These are phyloP conservation scores for Cicer bijugum DNA, from an alignment of 306 rosid genomes.

Conservation along the genomic window DNA sequence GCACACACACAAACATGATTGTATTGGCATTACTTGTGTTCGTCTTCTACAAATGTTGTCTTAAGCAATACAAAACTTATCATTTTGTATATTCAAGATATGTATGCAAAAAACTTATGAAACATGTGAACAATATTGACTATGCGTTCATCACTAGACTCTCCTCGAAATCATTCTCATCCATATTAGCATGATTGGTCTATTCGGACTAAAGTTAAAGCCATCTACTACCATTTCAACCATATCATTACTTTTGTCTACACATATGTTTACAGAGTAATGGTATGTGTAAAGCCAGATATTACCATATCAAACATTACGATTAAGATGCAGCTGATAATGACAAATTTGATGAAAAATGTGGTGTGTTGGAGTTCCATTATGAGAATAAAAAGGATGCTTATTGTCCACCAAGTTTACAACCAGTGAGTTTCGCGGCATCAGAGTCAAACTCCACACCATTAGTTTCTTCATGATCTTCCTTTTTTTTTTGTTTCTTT, in stretches of 20 bases:
- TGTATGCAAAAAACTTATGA: constrained; percentile 73
- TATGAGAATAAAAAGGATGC: constrained; percentile 69
- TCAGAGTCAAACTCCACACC: constrained; percentile 60
- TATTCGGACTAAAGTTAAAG: constrained; percentile 77
- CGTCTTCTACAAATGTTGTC: constrained; percentile 15
- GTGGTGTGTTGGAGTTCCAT: constrained; percentile 58
- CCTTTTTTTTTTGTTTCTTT: background rate
- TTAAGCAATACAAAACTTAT: constrained; percentile 1
- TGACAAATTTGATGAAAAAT: constrained; percentile 67
- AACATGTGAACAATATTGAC: constrained; percentile 88
- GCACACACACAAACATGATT: background rate
- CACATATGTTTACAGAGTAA: constrained; percentile 77
- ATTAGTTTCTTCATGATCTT: constrained; percentile 48
- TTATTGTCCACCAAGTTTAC: constrained; percentile 69
- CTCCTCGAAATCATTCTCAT: constrained; percentile 72
- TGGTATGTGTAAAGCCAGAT: constrained; percentile 34
- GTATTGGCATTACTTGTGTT: background rate
- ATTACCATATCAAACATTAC: constrained; percentile 32
- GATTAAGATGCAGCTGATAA: constrained; percentile 72
- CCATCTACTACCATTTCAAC: constrained; percentile 87
- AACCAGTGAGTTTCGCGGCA: constrained; percentile 57
- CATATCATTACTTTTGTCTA: constrained; percentile 70
- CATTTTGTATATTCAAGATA: constrained; percentile 75
- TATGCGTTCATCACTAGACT: constrained; percentile 77
- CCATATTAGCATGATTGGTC: constrained; percentile 96